Evolutionary conservation across 768 basidiomycete species (phyloP).

Genomic region (Macrocybe gigantea): DNA sequence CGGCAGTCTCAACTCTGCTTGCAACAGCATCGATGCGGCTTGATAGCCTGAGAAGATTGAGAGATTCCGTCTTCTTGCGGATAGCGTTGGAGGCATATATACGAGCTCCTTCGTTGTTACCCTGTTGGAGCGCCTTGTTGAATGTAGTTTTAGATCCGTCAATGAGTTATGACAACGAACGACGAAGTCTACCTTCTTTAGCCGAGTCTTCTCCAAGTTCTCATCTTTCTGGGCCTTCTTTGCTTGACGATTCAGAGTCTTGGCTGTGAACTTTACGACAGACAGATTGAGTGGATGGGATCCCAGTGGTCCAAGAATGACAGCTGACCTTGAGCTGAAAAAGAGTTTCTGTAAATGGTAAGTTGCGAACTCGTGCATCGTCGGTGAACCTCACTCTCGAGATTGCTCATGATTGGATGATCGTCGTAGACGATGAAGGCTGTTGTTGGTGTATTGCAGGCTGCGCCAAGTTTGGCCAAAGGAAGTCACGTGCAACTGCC

Average conservation of each 20-base stretch:
- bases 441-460: conserved; percentile 8
- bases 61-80: conserved; percentile 91
- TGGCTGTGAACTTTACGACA: conserved; percentile 83
- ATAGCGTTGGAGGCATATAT: conserved; percentile 99
- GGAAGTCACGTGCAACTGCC: neutral
- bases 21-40: conserved; percentile 97
- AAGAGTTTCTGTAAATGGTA: conserved; percentile 74
- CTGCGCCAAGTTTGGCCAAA: neutral
- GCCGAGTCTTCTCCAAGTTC: conserved; percentile 73
- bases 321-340: conserved; percentile 89
- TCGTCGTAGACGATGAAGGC: conserved; percentile 6
- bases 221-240: conserved; percentile 99
- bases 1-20: conserved; percentile 94
- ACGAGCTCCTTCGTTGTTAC: conserved; percentile 93
- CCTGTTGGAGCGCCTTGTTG: conserved; percentile 85
- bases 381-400: conserved; percentile 70
- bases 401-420: conserved; percentile 57
- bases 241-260: conserved; percentile 89
- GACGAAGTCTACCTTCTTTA: conserved; percentile 77
- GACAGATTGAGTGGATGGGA: conserved; percentile 4
- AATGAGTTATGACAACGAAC: neutral
- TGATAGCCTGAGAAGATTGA: conserved; percentile 86
- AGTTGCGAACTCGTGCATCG: neutral
- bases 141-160: conserved; percentile 7
- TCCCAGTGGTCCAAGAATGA: conserved; percentile 8